Percentiles rank a stretch among this genome's conserved stretches.
phyloP scores from a whole-genome alignment of 345 rosid species.

The Eucalyptus curtisii region DNA sequence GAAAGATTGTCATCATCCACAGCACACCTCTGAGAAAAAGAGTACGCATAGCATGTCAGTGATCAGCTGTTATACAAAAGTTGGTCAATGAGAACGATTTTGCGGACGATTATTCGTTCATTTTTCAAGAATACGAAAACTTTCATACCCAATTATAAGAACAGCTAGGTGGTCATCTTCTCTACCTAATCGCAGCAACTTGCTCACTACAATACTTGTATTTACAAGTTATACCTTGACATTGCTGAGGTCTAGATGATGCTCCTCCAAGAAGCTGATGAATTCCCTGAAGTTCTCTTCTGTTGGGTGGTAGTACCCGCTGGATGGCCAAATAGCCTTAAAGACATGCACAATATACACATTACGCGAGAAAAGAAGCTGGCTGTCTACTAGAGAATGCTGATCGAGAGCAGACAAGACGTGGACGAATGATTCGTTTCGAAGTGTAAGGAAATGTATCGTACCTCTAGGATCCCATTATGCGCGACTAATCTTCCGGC shows the following conservation, averaged over 20 bases:
- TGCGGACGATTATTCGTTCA: background rate
- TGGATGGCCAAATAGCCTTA: conserved; percentile 91
- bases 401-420: background rate
- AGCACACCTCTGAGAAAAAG: conserved; percentile 43
- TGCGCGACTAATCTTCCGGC: conserved; percentile 58
- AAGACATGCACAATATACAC: background rate
- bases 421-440: background rate
- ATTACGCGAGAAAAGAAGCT: background rate
- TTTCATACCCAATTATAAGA: background rate
- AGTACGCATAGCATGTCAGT: background rate
- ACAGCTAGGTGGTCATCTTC: background rate
- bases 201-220: background rate
- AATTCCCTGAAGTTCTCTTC: conserved; percentile 86
- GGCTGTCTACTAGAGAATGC: background rate
- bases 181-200: background rate
- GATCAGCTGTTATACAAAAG: background rate
- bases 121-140: background rate
- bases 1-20: conserved; percentile 50
- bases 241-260: conserved; percentile 57
- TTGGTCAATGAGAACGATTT: background rate
- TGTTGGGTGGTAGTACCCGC: conserved; percentile 90
- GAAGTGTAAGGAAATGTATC: background rate
- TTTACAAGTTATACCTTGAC: conserved; percentile 46
- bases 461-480: conserved; percentile 41
- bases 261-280: conserved; percentile 47